phyloP scores from a whole-genome alignment of 306 rosid species.

The Crotalaria pallida region DNA sequence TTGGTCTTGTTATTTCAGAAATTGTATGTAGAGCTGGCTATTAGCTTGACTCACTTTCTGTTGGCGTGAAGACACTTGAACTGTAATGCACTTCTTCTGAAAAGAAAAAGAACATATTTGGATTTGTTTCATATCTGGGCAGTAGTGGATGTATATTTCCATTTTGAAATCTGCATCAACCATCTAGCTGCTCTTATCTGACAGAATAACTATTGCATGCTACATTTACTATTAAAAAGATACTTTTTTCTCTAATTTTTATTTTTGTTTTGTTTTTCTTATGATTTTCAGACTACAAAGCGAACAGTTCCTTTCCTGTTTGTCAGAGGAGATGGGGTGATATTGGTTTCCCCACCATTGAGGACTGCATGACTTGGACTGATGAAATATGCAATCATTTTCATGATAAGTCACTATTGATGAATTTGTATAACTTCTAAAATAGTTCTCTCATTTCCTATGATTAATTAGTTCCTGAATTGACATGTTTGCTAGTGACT shows the following conservation, averaged over 20 bases:
- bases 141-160: conserved; percentile 1
- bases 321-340: conserved; percentile 98
- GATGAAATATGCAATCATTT: conserved; percentile 16
- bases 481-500: conserved; percentile 20
- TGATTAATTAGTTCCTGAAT: conserved; percentile 23
- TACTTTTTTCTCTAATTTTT: no score
- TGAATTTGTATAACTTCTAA: conserved; percentile 19
- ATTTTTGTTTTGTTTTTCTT: conserved; percentile 13
- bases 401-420: background rate
- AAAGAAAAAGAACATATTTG: background rate
- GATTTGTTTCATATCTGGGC: background rate
- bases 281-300: conserved; percentile 69
- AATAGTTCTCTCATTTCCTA: conserved; percentile 14
- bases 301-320: conserved; percentile 90
- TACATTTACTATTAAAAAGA: background rate
- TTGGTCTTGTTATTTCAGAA: background rate
- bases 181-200: background rate
- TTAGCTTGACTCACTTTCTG: background rate
- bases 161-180: conserved; percentile 7
- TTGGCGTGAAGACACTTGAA: background rate
- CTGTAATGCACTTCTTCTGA: background rate
- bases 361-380: conserved; percentile 67
- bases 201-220: background rate
- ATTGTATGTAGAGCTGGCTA: background rate
- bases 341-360: conserved; percentile 94